Percentiles rank a stretch among this genome's conserved stretches.
Conservation (phyloP, 2,329 filamentous ascomycete species). For the Trichophyton rubrum region DNA sequence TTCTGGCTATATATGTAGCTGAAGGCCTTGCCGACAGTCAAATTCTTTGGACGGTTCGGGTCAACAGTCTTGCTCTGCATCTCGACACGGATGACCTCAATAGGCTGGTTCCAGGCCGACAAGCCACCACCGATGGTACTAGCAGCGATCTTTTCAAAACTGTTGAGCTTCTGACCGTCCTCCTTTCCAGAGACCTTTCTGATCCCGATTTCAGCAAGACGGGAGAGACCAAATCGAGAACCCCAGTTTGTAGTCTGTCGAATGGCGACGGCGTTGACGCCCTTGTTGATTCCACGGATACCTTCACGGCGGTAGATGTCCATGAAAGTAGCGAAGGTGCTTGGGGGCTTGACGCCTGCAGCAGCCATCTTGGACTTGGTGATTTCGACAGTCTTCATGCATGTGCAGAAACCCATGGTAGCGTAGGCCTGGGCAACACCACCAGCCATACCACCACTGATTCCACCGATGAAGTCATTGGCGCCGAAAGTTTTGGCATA, state of each 20-base stretch:
- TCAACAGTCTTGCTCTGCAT: conserved; percentile 99
- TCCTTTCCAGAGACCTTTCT: conserved; percentile 66
- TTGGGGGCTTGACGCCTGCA: conserved; percentile 67
- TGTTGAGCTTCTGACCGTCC: conserved; percentile 61
- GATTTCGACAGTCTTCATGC: conserved; percentile 99
- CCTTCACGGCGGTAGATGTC: conserved; percentile 92
- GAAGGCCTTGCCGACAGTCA: conserved; percentile 77
- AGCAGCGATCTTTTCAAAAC: conserved; percentile 78
- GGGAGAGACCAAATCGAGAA: conserved; percentile 82
- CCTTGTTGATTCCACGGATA: conserved; percentile 91
- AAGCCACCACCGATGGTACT: conserved; percentile 82
- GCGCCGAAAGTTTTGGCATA: conserved; percentile 75
- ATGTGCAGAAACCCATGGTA: conserved; percentile 99
- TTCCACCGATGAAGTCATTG: conserved; percentile 75
- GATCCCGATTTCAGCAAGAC: conserved; percentile 82
- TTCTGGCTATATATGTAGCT: conserved; percentile 84
- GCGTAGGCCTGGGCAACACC: conserved; percentile 97
- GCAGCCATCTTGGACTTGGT: conserved; percentile 93
- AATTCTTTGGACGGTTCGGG: conserved; percentile 95
- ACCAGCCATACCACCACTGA: conserved; percentile 79
- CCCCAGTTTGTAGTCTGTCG: conserved; percentile 99
- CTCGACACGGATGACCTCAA: conserved; percentile 98
- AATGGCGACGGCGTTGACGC: conserved; percentile 96
- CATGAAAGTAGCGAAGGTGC: conserved; percentile 92
- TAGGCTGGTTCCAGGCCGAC: conserved; percentile 97